Conservation (phyloP, 2,329 filamentous ascomycete genomes). For the Diaporthe amygdali region DNA sequence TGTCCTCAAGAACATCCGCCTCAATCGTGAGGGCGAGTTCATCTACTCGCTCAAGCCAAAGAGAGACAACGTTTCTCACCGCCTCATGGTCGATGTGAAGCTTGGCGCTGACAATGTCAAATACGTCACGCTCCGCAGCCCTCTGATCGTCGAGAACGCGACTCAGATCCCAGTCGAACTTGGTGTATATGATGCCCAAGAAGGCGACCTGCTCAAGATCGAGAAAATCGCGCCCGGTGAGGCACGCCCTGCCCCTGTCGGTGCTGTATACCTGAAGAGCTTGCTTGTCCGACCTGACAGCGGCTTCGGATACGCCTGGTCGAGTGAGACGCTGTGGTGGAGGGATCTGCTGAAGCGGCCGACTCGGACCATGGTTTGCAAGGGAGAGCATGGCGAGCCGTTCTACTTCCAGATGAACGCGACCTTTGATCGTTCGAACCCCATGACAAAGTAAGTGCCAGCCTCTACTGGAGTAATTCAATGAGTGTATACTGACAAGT, state of each 20-base stretch:
- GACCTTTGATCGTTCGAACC: constrained; percentile 81
- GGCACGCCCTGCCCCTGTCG: constrained; percentile 86
- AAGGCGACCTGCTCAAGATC: constrained; percentile 92
- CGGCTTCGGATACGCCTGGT: constrained; percentile 97
- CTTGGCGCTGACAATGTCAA: constrained; percentile 96
- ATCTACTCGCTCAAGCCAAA: constrained; percentile 89
- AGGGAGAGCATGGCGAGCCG: constrained; percentile 83
- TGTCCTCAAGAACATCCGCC: constrained; percentile 81
- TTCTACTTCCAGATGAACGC: constrained; percentile 98
- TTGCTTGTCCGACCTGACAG: constrained; percentile 89
- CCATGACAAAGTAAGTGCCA: constrained; percentile 69
- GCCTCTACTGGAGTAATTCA: fast-evolving
- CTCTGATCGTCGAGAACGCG: constrained; percentile 90
- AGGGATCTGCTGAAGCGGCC: constrained; percentile 85
- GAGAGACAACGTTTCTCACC: constrained; percentile 83
- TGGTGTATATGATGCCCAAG: constrained; percentile 85
- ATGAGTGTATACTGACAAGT: constrained; percentile 36
- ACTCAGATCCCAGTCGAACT: constrained; percentile 96
- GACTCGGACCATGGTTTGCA: constrained; percentile 86
- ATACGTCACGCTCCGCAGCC: constrained; percentile 94
- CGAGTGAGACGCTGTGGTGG: constrained; percentile 89
- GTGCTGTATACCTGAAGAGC: constrained; percentile 88
- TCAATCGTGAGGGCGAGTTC: constrained; percentile 93
- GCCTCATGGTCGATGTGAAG: constrained; percentile 88
- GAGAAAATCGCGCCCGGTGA: constrained; percentile 97